Evolutionary conservation across 1,284 basidiomycete genomes (phyloP), one percentile per base, ranked within the genome.

Genomic region (Gymnopus androsaceus): DNA sequence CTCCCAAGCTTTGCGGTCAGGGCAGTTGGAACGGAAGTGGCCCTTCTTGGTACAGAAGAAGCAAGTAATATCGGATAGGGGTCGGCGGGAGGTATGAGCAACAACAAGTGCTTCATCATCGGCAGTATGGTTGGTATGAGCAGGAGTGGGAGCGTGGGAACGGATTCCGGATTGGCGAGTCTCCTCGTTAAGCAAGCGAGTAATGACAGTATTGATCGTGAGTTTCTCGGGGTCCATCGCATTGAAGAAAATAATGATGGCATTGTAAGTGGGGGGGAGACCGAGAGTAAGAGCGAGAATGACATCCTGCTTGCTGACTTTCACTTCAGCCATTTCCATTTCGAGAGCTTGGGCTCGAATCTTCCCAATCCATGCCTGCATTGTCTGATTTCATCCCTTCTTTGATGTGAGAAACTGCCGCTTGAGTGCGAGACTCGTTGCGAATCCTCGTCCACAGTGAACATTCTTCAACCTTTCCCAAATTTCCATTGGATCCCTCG

Each of bases 141-240:
- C 17, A 6, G n/a, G 17, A 12, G 19, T 28, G 25, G 5, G 14
- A 21, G 37, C 30, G 33, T n/a, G n/a, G n/a, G n/a, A n/a, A n/a
- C 30, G 19, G 34, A 15, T 54, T 40, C 2, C 14, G n/a, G n/a
- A n/a, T 34, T 65, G 66, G 44, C 61, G 61, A 5, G 59, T 53
- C 57, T 71, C 68, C 40, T 71, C 65, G 47, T 71, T 69, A 15
- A 71, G 59, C 8, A 72, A 53, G 9, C 63, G 65, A 4, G 60
- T 57, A 31, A 68, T 64, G 34, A 72, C 63, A 55, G 65, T 51
- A 42, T 69, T 57, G 25, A 70, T 48, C 0, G 64, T 66, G 51
- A 69, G 63, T 8, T 60, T 30, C 17, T 61, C 51, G 12, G 65
- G 45, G 9, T 61, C 36, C 17, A 63, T 68, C 2, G 65, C 27